Conservation (phyloP, 1,139 yeast species). For the Kazachstania sp. region DNA sequence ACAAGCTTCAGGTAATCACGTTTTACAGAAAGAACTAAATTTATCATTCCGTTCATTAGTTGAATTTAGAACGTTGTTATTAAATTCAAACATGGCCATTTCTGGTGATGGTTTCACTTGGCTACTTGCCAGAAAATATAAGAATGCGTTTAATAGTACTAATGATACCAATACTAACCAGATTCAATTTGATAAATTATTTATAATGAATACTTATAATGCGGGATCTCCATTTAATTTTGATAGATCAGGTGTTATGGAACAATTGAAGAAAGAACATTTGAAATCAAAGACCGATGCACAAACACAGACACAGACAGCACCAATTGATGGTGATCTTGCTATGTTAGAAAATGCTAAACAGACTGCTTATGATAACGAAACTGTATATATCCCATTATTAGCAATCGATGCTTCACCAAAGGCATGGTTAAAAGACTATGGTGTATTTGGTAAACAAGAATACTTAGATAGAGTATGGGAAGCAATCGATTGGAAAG, state of each 20-base stretch:
- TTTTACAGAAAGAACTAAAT: conserved; percentile 38
- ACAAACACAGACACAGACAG: conserved; percentile 4
- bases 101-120: conserved; percentile 73
- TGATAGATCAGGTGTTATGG: conserved; percentile 27
- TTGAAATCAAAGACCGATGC: conserved; percentile 2
- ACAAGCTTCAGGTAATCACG: conserved; percentile 14
- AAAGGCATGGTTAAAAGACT: conserved; percentile 58
- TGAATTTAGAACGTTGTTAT: conserved; percentile 56
- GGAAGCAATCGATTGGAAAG: conserved; percentile 65
- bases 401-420: conserved; percentile 66
- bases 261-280: conserved; percentile 14
- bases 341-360: conserved; percentile 18
- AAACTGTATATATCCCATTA: conserved; percentile 44
- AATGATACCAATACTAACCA: conserved; percentile 17
- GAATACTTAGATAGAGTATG: conserved; percentile 59
- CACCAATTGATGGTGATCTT: conserved; percentile 5
- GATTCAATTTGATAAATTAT: conserved; percentile 39
- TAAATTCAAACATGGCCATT: conserved; percentile 54
- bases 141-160: conserved; percentile 9
- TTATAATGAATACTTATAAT: conserved; percentile 68
- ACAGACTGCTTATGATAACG: conserved; percentile 17
- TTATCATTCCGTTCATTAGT: conserved; percentile 58
- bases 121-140: conserved; percentile 51
- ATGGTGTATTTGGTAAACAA: conserved; percentile 68
- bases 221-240: conserved; percentile 52